Conservation (phyloP, 257 asterid genomes). For the Solanum stenotomum region DNA sequence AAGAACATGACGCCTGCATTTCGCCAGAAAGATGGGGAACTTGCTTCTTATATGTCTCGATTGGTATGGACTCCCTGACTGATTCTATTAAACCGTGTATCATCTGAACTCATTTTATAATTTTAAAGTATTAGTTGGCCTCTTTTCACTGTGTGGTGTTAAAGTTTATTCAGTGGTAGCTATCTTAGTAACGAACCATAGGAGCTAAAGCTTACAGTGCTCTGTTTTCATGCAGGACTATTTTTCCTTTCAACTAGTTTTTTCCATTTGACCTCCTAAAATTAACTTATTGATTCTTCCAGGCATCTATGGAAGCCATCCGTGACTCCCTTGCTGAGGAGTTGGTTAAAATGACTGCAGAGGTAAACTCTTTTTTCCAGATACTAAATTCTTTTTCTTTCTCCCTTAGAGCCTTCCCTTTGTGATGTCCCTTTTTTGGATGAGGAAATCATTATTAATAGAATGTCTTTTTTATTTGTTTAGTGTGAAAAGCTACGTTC, state of each 20-base stretch:
- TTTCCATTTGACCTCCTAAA: neutral
- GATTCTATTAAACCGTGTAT: neutral
- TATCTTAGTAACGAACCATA: neutral
- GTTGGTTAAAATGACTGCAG: conserved; percentile 90
- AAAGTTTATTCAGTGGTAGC: neutral
- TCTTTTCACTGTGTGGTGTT: neutral
- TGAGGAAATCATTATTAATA: neutral
- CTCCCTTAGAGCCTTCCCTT: neutral
- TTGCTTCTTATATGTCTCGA: conserved; percentile 92
- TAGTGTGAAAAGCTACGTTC: conserved; percentile 75
- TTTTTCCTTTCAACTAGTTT: neutral
- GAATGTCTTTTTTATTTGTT: neutral
- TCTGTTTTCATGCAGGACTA: neutral
- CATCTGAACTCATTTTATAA: neutral
- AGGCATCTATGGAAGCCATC: conserved; percentile 96
- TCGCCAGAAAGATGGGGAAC: conserved; percentile 99
- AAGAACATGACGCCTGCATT: conserved; percentile 84
- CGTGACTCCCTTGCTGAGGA: conserved; percentile 99
- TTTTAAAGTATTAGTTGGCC: neutral
- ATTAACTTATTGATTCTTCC: neutral
- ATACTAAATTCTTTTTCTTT: neutral
- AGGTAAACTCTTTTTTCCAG: conserved; percentile 30
- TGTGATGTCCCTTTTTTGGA: neutral
- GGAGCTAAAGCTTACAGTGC: neutral
- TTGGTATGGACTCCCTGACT: conserved; percentile 41